A percentile compares a stretch with the other conserved stretches of the same genome.
phyloP scores from a whole-genome alignment of 1,284 basidiomycete genomes.

The Rhodotorula sp. region DNA sequence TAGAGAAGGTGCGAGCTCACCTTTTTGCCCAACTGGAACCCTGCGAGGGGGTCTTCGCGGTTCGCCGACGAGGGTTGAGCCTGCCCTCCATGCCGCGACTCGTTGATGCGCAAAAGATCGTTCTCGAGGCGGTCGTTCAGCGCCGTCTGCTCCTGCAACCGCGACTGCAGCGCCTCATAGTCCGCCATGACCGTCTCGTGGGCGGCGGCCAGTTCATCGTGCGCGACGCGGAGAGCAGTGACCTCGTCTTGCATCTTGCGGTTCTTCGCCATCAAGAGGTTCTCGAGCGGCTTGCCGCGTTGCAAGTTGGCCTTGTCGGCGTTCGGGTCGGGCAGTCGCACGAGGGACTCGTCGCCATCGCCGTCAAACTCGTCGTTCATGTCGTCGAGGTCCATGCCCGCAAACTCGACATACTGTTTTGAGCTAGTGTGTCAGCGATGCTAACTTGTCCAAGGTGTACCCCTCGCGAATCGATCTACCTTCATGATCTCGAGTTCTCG shows the following conservation, averaged over 20 bases:
- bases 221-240: slow-evolving; percentile 83
- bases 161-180: slow-evolving; percentile 60
- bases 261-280: slow-evolving; percentile 87
- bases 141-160: slow-evolving; percentile 70
- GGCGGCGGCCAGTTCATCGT: slow-evolving; percentile 71
- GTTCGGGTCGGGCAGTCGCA: slow-evolving; percentile 80
- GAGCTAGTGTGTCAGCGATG: too few species aligned
- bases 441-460: too few species aligned
- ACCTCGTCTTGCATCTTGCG: slow-evolving; percentile 90
- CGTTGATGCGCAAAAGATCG: slow-evolving; percentile 79
- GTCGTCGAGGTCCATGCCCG: slow-evolving; percentile 54
- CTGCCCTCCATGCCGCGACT: slow-evolving; percentile 31
- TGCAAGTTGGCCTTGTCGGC: slow-evolving; percentile 72
- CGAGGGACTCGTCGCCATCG: slow-evolving; percentile 52
- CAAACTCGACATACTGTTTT: slow-evolving; percentile 83
- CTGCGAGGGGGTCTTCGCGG: slow-evolving; percentile 60
- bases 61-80: slow-evolving; percentile 5
- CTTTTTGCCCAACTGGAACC: slow-evolving; percentile 68
- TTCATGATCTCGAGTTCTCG: slow-evolving; percentile 96
- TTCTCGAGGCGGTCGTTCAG: slow-evolving; percentile 88
- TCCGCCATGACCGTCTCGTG: slow-evolving; percentile 62
- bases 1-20: not conserved
- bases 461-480: slow-evolving; percentile 54
- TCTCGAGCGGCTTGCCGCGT: slow-evolving; percentile 79
- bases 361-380: slow-evolving; percentile 7